Percentiles rank a stretch among this genome's conserved stretches.
Conservation (phyloP, 345 rosid species). For the Salix dunnii region DNA sequence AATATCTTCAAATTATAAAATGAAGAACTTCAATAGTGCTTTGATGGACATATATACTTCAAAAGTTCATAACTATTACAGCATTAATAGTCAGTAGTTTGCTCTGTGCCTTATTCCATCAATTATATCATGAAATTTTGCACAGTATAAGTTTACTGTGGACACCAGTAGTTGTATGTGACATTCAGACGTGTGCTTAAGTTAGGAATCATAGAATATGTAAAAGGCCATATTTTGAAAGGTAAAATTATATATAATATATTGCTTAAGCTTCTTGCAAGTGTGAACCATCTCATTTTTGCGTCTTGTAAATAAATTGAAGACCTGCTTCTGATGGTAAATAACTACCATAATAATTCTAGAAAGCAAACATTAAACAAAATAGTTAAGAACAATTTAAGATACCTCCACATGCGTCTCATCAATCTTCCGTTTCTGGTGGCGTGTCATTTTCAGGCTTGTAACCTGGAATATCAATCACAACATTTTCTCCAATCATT, state of each 20-base stretch:
- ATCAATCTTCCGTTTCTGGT: constrained; percentile 95
- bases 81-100: neutral
- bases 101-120: neutral
- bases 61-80: neutral
- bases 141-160: neutral
- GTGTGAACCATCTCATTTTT: neutral
- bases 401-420: constrained; percentile 92
- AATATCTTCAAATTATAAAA: neutral
- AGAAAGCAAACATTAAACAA: neutral
- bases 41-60: neutral
- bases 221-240: neutral
- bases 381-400: neutral
- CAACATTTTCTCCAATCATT: constrained; percentile 3
- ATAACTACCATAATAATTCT: neutral
- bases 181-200: neutral
- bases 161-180: neutral
- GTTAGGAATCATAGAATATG: neutral
- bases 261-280: neutral
- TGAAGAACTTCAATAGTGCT: neutral
- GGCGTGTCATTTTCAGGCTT: constrained; percentile 95
- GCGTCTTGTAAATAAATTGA: neutral
- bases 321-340: neutral
- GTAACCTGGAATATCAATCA: constrained; percentile 51
- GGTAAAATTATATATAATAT: neutral
- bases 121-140: neutral